A percentile compares a stretch with the other conserved stretches of the same genome.
phyloP scores from a whole-genome alignment of 2,329 filamentous ascomycete genomes.

The Fusarium nanum region DNA sequence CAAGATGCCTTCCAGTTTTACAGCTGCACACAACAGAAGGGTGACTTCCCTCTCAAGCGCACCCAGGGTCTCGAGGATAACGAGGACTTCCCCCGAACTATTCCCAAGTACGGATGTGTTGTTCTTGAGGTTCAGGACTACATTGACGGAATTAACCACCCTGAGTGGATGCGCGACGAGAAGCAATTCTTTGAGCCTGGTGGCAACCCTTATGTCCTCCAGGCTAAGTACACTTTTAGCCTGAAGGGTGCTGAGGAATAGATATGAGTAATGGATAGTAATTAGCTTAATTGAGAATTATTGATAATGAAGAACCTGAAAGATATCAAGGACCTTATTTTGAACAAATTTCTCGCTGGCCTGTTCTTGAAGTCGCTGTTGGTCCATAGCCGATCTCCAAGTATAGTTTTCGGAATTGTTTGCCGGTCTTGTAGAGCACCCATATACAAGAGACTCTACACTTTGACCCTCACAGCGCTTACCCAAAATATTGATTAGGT shows the following conservation, averaged over 20 bases:
- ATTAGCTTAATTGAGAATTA: neutral
- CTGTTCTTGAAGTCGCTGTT: too few relatives aligned
- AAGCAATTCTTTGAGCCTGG: constrained; percentile 72
- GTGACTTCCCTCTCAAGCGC: constrained; percentile 74
- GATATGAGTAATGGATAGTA: neutral
- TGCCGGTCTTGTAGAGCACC: too few relatives aligned
- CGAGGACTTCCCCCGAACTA: constrained; percentile 67
- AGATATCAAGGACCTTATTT: neutral
- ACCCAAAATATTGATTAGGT: too few relatives aligned
- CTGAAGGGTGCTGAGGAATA: constrained; percentile 52
- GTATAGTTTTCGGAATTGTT: too few relatives aligned
- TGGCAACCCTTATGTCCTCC: constrained; percentile 69
- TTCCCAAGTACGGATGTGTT: constrained; percentile 83
- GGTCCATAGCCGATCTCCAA: too few relatives aligned
- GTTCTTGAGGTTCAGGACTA: constrained; percentile 94
- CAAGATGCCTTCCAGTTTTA: constrained; percentile 92
- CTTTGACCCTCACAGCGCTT: neutral
- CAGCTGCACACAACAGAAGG: constrained; percentile 82
- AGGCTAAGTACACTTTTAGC: constrained; percentile 71
- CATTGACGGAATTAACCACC: constrained; percentile 94
- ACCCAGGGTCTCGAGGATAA: constrained; percentile 73
- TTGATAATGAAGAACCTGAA: neutral
- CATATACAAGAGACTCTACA: neutral
- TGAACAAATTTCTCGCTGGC: neutral
- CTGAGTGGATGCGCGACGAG: constrained; percentile 79